Percentiles rank a stretch among this genome's conserved stretches.
phyloP scores from a whole-genome alignment of 2,329 filamentous ascomycete species.

The Claviceps paspali region DNA sequence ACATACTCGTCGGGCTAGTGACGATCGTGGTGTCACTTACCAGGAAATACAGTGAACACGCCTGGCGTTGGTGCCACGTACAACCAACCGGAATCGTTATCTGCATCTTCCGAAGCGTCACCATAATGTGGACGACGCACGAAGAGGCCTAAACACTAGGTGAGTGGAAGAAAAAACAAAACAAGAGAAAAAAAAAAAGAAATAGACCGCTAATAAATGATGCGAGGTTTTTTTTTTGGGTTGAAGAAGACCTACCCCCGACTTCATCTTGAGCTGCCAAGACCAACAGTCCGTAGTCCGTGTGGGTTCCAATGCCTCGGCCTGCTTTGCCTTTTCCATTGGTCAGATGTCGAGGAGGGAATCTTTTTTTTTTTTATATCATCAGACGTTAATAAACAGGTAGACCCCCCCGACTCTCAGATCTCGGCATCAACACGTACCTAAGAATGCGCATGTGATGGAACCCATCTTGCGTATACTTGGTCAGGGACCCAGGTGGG shows the following conservation, averaged over 20 bases:
- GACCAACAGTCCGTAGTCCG: slow-evolving; percentile 35
- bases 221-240: neutral
- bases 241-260: slow-evolving; percentile 19
- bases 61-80: slow-evolving; percentile 29
- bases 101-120: slow-evolving; percentile 24
- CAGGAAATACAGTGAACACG: slow-evolving; percentile 34
- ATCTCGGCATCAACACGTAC: slow-evolving; percentile 10
- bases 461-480: slow-evolving; percentile 32
- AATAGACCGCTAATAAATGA: neutral
- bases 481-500: slow-evolving; percentile 22
- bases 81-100: slow-evolving; percentile 30
- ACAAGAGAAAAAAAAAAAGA: neutral
- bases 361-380: too few species aligned
- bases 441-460: slow-evolving; percentile 33
- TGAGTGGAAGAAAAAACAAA: too few species aligned
- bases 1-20: neutral
- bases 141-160: slow-evolving; percentile 22
- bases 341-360: slow-evolving; percentile 17
- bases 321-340: slow-evolving; percentile 34
- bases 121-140: slow-evolving; percentile 25
- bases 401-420: too few species aligned
- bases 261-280: slow-evolving; percentile 34
- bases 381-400: too few species aligned
- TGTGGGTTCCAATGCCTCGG: slow-evolving; percentile 36
- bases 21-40: slow-evolving; percentile 10